These are phyloP conservation scores for Austroboletus niveus DNA, from an alignment of 1,284 basidiomycete genomes.

Conservation along the genomic window DNA sequence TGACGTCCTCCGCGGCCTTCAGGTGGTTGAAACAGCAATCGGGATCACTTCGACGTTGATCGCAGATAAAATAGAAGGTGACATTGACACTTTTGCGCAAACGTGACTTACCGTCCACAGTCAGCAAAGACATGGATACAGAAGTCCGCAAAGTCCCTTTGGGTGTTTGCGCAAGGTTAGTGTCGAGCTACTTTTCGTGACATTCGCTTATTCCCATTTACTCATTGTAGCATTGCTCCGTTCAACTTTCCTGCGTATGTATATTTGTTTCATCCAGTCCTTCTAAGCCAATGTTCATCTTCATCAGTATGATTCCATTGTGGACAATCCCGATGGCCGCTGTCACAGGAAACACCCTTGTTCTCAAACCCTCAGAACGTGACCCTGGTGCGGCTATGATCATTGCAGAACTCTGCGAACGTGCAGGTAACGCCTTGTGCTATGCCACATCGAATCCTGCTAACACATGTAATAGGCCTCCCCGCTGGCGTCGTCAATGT, in stretches of 20 bases:
- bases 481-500: constrained; percentile 83
- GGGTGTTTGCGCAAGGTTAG: constrained; percentile 73
- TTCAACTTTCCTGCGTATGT: constrained; percentile 91
- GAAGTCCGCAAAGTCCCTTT: constrained; percentile 77
- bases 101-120: constrained; percentile 37
- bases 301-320: constrained; percentile 87
- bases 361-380: constrained; percentile 95
- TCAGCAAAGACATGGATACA: constrained; percentile 98
- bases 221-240: constrained; percentile 68
- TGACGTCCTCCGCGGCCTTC: constrained; percentile 89
- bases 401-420: constrained; percentile 90
- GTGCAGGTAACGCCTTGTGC: constrained; percentile 54
- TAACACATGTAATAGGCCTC: constrained; percentile 47
- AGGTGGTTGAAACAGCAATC: constrained; percentile 90
- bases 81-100: background rate
- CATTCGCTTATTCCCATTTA: constrained; percentile 1
- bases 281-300: constrained; percentile 10
- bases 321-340: constrained; percentile 92
- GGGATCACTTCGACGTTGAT: constrained; percentile 83
- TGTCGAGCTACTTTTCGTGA: background rate
- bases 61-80: constrained; percentile 90
- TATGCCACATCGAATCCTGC: background rate
- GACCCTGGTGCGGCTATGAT: constrained; percentile 98
- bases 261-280: background rate
- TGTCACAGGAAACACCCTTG: constrained; percentile 91